Conservation (phyloP, 352 stramenopile genomes). For the Pythium monospermum region DNA sequence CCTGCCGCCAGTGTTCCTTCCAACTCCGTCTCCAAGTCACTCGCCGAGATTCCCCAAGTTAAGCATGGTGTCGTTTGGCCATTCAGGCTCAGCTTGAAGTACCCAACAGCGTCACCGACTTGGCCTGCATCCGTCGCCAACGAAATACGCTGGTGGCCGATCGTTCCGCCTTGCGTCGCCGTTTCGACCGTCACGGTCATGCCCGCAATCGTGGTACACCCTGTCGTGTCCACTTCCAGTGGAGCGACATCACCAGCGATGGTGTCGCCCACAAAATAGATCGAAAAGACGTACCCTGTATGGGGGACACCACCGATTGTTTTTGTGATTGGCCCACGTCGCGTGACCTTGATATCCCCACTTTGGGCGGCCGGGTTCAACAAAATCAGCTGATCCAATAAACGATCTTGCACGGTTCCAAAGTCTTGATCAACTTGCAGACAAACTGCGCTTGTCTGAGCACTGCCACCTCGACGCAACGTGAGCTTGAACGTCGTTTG, state of each 20-base stretch:
- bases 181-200: slow-evolving; percentile 33
- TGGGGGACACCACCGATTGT: slow-evolving; percentile 20
- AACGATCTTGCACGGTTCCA: slow-evolving; percentile 15
- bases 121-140: slow-evolving; percentile 79
- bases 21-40: slow-evolving; percentile 38
- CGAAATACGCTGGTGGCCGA: slow-evolving; percentile 74
- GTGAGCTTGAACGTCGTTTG: slow-evolving; percentile 35
- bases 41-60: slow-evolving; percentile 46
- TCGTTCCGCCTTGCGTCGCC: slow-evolving; percentile 67
- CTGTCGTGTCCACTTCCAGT: slow-evolving; percentile 20
- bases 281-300: slow-evolving; percentile 83
- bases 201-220: slow-evolving; percentile 26
- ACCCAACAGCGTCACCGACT: slow-evolving; percentile 48
- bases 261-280: slow-evolving; percentile 89
- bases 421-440: slow-evolving; percentile 32
- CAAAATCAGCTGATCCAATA: slow-evolving; percentile 20
- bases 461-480: slow-evolving; percentile 31
- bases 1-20: slow-evolving; percentile 33
- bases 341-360: slow-evolving; percentile 54
- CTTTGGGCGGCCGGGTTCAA: slow-evolving; percentile 24
- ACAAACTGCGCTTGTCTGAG: slow-evolving; percentile 29
- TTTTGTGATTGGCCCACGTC: slow-evolving; percentile 26
- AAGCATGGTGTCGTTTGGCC: slow-evolving; percentile 34
- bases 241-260: slow-evolving; percentile 81
- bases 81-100: slow-evolving; percentile 41